Percentiles rank a stretch among this genome's conserved stretches.
These are phyloP conservation scores for Lipomyces chichibuensis DNA, from an alignment of 805 yeast genomes.

Conservation along the genomic window DNA sequence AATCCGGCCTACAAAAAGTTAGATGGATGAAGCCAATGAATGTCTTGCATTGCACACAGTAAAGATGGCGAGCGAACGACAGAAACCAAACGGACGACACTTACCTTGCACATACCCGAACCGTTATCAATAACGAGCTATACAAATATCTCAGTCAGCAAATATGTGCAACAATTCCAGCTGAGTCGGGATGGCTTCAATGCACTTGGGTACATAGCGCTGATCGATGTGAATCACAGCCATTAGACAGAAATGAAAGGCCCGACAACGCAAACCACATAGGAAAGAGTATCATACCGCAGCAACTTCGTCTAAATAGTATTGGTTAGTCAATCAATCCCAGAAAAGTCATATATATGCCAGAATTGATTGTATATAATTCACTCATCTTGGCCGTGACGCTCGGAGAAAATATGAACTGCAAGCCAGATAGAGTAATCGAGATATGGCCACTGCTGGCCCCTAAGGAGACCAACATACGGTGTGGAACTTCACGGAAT, in stretches of 20 bases:
- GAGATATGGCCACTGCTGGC: neutral
- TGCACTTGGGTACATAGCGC: neutral
- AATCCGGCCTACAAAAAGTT: constrained; percentile 74
- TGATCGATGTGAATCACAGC: neutral
- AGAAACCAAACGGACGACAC: constrained; percentile 2
- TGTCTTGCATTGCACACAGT: neutral
- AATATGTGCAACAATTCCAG: neutral
- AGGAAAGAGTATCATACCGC: constrained; percentile 46
- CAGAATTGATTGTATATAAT: neutral
- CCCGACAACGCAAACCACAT: neutral
- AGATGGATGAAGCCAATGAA: neutral
- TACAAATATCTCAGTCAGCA: constrained; percentile 50
- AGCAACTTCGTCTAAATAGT: constrained; percentile 51
- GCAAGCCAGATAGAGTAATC: neutral
- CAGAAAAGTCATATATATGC: constrained; percentile 2
- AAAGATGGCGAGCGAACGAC: neutral
- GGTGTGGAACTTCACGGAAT: neutral
- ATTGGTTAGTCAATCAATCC: constrained; percentile 7
- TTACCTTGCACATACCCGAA: constrained; percentile 97
- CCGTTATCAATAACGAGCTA: constrained; percentile 95
- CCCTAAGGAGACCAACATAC: neutral
- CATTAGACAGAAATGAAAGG: neutral
- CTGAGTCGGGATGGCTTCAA: neutral
- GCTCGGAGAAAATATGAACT: neutral
- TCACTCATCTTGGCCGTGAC: neutral